Evolutionary conservation across 345 rosid genomes (phyloP), one percentile per base, ranked within the genome.

Genomic region (Corymbia maculata): DNA sequence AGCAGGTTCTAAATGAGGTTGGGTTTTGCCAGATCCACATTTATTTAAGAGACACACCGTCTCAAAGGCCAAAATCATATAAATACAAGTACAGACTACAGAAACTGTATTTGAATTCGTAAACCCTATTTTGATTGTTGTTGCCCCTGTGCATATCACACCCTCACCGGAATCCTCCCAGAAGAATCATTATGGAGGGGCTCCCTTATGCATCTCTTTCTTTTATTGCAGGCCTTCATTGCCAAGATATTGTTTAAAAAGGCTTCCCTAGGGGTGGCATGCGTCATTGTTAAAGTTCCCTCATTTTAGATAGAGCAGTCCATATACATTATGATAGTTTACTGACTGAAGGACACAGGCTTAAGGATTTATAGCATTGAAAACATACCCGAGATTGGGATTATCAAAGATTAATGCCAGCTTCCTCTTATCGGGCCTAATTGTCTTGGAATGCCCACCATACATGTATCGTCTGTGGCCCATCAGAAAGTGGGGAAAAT

Each of bases 401-500:
- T 98, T 96, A 90, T 96, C 99, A 64, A 98, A 94, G 88, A 98
- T 95, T 93, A 96, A 87, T 47, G 99, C 99, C 90, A 98, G 88
- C 93, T 97, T 98, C 88, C 99, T 94, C 93, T 98, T 98, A 95
- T 98, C 99, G 15, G 99, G 99, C 92, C 94, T 93, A 88, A 98
- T 94, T 87, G 98, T 97, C 93, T 98, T 97, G 19, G 99, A 94
- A 88, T 98, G 99, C 89, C 99, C 99, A 50, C 99, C 96, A 75
- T 90, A 95, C 94, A 95, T 70, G 92, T 92, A 96, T 91, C 99
- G 94, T 90, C 99, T 90, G 89, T 97, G 99, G 88, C 99, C 99
- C 95, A 96, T 95, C 91, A 98, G 95, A 90, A 98, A 95, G 94
- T 96, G 99, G 89, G 99, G 99, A 88, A 98, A 98, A 89, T 98